phyloP scores from a whole-genome alignment of 2,329 filamentous ascomycete species.

The Fusarium nelsonii region DNA sequence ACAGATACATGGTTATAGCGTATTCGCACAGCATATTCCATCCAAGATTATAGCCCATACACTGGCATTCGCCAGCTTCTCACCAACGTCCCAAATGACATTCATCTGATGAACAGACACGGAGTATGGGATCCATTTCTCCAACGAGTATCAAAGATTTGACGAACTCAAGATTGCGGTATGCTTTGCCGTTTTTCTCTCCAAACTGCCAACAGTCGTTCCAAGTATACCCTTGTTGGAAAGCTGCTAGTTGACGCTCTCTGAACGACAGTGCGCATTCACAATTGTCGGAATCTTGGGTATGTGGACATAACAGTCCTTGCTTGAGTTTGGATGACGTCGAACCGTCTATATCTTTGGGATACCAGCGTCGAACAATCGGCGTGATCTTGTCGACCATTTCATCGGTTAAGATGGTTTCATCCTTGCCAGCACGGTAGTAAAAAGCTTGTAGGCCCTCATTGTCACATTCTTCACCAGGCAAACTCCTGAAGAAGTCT shows the following conservation, averaged over 20 bases:
- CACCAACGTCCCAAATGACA: not conserved
- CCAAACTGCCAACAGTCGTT: conserved; percentile 6
- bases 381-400: not conserved
- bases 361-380: not conserved
- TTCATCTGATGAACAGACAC: not conserved
- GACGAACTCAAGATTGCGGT: conserved; percentile 9
- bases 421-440: not conserved
- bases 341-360: fast-evolving
- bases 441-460: not conserved
- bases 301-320: not conserved
- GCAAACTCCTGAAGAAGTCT: not conserved
- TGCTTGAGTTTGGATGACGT: not conserved
- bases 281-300: not conserved
- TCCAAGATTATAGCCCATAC: not conserved
- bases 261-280: not conserved
- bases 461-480: not conserved
- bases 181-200: not conserved
- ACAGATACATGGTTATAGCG: not conserved
- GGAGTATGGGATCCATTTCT: conserved; percentile 17
- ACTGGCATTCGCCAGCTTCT: not conserved
- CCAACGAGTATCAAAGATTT: conserved; percentile 7
- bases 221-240: not conserved
- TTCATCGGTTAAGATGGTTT: conserved; percentile 12
- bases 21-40: not conserved
- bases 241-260: conserved; percentile 19